Base-by-base conservation (phyloP, 345 rosid genomes). In the Syzygium grande region DNA sequence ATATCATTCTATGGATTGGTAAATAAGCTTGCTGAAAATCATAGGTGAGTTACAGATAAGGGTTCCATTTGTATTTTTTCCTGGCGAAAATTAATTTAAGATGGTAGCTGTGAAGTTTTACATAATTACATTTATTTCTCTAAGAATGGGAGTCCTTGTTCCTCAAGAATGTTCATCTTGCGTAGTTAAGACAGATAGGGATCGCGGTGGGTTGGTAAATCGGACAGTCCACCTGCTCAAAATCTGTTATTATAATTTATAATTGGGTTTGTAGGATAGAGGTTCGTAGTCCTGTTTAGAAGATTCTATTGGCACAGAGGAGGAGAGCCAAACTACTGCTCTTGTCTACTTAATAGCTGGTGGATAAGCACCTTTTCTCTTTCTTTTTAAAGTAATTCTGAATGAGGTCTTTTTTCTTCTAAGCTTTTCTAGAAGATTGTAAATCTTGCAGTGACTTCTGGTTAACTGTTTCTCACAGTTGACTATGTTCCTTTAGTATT, bases 1-100 rank as follows among this genome's bases (percentile, higher is more conserved):
- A 94, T 98, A 92, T 88, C 98, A 83, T 94, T 98, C 88, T 96
- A 94, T 90, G 92, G 95, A 87, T 89, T 96, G 65, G 96, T 96
- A 85, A 93, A 95, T 88, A 92, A 89, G 88, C 99, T 98, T 89
- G 93, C 92, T 85, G 99, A 98, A 90, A 94, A 88, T 73, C 99
- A 98, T 92, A 91, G 95, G 99, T 98, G 38, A 94, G 93, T 89
- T 38, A 73, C 7, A 73, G 43, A 38, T 9, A 19, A 19, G 14
- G 38, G 83, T 73, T 73, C 56, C 22, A 21, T 55, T 55, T 79
- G 85, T 51, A 27, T 87, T 52, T 79, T 73, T 16, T 86, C 65
- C 54, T 23, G 65, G 52, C 2, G 6, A 46, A 86, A 86, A 29
- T 86, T 86, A 21, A 86, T 43, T 34, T 25, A 41, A 41, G 53